phyloP scores from a whole-genome alignment of 768 basidiomycete genomes.

The Kwoniella botswanensis region DNA sequence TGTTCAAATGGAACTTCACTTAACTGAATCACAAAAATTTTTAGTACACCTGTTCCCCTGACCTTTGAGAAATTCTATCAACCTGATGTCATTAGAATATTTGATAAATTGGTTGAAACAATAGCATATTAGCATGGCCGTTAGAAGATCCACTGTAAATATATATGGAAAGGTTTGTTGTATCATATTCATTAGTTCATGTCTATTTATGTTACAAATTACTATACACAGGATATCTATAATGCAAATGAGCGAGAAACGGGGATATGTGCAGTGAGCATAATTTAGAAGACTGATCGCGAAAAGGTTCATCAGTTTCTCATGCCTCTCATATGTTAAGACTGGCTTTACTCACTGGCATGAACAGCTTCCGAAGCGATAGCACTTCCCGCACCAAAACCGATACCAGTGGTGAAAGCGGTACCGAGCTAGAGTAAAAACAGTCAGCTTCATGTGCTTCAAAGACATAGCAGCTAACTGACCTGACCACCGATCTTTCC shows the following conservation, averaged over 20 bases:
- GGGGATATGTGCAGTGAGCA: background rate
- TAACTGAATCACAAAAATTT: conserved; percentile 1
- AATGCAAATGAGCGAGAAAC: background rate
- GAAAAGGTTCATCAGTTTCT: background rate
- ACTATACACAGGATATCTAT: conserved; percentile 8
- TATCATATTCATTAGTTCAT: conserved; percentile 22
- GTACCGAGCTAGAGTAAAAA: conserved; percentile 28
- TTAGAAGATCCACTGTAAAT: background rate
- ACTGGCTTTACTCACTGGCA: conserved; percentile 15
- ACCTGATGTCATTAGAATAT: conserved; percentile 79
- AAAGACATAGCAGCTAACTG: conserved; percentile 7
- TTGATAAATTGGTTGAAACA: conserved; percentile 84
- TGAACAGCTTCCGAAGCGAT: conserved; percentile 30
- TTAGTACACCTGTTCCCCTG: conserved; percentile 78
- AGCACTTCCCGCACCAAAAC: conserved; percentile 43
- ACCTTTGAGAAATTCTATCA: conserved; percentile 92
- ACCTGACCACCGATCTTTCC: conserved; percentile 48
- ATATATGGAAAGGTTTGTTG: background rate
- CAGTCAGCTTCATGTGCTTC: background rate
- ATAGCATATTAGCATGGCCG: conserved; percentile 62
- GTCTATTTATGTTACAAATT: conserved; percentile 23
- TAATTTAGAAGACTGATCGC: background rate
- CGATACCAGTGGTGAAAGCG: conserved; percentile 36
- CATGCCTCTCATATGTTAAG: background rate
- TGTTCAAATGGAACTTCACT: conserved; percentile 6